A percentile compares a stretch with the other conserved stretches of the same genome.
phyloP scores from a whole-genome alignment of 148 eudicot genomes.

The Rhododendron molle region DNA sequence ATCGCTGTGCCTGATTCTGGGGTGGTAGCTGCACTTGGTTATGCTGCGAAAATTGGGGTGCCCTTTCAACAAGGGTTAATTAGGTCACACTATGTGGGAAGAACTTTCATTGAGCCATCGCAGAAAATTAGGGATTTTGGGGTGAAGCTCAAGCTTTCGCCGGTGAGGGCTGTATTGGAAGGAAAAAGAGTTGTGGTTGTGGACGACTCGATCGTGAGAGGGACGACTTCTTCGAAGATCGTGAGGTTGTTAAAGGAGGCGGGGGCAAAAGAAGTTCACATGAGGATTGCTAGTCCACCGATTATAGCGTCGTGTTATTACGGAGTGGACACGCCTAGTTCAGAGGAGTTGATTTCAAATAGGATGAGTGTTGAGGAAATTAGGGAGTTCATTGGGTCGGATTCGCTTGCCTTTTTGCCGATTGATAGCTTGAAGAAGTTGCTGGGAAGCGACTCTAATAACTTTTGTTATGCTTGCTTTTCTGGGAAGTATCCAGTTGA shows the following conservation, averaged over 20 bases:
- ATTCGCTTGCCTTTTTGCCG: conserved; percentile 74
- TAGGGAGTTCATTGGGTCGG: conserved; percentile 51
- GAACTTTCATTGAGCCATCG: conserved; percentile 84
- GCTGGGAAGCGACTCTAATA: conserved; percentile 49
- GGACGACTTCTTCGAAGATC: conserved; percentile 81
- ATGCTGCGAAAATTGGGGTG: conserved; percentile 58
- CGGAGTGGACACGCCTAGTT: conserved; percentile 87
- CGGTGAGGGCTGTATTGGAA: conserved; percentile 52
- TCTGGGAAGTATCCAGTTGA: conserved; percentile 71
- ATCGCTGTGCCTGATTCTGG: conserved; percentile 95
- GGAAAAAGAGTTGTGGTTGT: conserved; percentile 93
- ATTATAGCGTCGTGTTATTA: conserved; percentile 77
- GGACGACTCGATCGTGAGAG: conserved; percentile 88
- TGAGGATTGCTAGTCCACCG: conserved; percentile 83
- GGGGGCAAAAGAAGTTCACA: conserved; percentile 62
- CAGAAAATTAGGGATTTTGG: conserved; percentile 85
- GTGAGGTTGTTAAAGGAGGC: conserved; percentile 80
- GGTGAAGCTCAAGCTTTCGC: conserved; percentile 72
- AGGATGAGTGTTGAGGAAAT: conserved; percentile 61
- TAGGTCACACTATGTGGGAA: conserved; percentile 79
- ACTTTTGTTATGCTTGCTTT: conserved; percentile 82
- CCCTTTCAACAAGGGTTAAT: conserved; percentile 79
- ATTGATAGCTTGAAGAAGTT: conserved; percentile 51
- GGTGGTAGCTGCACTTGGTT: conserved; percentile 87
- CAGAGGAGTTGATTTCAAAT: conserved; percentile 83